Base-by-base conservation (phyloP, 2,329 filamentous ascomycete genomes). In the Colletotrichum euphorbiae region DNA sequence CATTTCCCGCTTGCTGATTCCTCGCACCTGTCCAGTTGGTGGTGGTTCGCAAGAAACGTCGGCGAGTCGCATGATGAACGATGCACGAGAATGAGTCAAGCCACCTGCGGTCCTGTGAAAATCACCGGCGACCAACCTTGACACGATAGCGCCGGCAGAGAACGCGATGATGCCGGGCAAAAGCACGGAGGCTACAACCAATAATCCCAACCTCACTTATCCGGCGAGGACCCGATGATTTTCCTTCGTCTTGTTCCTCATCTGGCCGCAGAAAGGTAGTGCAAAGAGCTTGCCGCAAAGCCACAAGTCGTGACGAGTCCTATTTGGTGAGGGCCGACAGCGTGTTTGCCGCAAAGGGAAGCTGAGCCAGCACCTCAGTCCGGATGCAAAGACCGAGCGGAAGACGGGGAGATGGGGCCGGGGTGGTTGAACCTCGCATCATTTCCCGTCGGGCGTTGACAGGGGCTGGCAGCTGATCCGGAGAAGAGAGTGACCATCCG, bases 141-240 rank as follows among this genome's bases (percentile, higher is more conserved):
- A 5, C 24, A 4, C 24, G 24, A 24, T 24, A 24, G 24, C 24
- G 24, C 17, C 24, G 28, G 33, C 31, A 33, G 9, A 40, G 17
- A 31, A 33, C 2, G 3, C 28, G 13, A 28, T 52, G 8, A 0
- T n/a, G 19, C 52, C 52, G 38, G 36, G 7, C 17, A 4, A 43
- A 43, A 56, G 36, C 15, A 17, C 33, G 51, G 31, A 2, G n/a
- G 51, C 19, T 38, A 1, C 17, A 15, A 17, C 31, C 9, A 2
- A 19, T 19, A n/a, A 15, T 4, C 9, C 36, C 36, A 38, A 4
- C 9, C 9, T 38, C 36, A 8, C 28, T 5, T 7, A 33, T 40
- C 55, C 62, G 55, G 45, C 55, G 62, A 52, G 36, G 19, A 60
- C 33, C 62, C 62, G 55, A 60, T 38, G 17, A 33, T 36, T 42